phyloP scores from a whole-genome alignment of 139 green algal genomes.

The Zygnema cylindricum region DNA sequence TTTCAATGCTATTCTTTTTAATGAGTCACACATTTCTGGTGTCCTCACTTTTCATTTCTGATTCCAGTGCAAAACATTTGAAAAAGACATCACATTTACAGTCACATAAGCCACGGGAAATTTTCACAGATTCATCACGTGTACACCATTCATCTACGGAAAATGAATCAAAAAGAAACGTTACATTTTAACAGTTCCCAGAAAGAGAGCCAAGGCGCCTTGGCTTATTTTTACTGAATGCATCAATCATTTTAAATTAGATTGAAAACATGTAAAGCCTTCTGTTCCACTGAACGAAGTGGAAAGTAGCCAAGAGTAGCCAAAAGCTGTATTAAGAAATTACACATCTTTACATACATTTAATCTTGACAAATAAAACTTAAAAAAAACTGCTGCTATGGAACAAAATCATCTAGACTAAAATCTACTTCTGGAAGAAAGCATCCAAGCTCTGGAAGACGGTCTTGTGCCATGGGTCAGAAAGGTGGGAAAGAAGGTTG shows the following conservation, averaged over 20 bases:
- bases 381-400: too few species aligned
- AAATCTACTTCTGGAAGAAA: conserved; percentile 3
- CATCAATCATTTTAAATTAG: too few species aligned
- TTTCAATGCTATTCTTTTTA: too few species aligned
- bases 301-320: not conserved
- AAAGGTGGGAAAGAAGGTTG: conserved; percentile 61
- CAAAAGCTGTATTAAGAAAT: not conserved
- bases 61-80: too few species aligned
- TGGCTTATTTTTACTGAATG: not conserved
- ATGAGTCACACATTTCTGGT: too few species aligned
- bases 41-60: too few species aligned
- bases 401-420: not conserved
- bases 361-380: too few species aligned
- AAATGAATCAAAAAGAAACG: not conserved
- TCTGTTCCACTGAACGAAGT: not conserved
- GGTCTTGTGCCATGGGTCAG: conserved; percentile 61
- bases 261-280: too few species aligned
- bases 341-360: conserved; percentile 2
- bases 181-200: not conserved
- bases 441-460: conserved; percentile 53
- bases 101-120: too few species aligned
- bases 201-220: not conserved
- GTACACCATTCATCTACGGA: not conserved
- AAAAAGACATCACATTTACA: too few species aligned
- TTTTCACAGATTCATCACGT: too few species aligned